These are phyloP conservation scores for Dictyostelium brefeldianum DNA, from an alignment of 78 protist genomes.

Conservation along the genomic window DNA sequence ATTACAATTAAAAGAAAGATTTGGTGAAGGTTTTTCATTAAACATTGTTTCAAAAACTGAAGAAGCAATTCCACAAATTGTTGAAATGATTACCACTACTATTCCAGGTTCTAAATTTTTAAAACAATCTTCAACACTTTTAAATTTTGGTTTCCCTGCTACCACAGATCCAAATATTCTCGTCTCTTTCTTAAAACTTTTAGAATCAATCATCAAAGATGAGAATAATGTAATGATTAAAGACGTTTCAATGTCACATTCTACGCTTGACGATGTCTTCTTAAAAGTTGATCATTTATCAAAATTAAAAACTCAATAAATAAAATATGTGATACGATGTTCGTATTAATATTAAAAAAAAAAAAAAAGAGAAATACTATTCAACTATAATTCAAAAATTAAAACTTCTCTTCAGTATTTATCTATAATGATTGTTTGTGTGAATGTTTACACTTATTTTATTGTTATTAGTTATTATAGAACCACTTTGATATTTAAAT, in stretches of 20 bases:
- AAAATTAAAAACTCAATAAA: slow-evolving; percentile 29
- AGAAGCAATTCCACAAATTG: slow-evolving; percentile 1
- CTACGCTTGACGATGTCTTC: slow-evolving; percentile 51
- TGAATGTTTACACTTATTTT: too few species aligned
- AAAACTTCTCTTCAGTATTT: too few species aligned
- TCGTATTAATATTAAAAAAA: too few species aligned
- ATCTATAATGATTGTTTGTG: too few species aligned
- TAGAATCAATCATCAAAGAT: slow-evolving; percentile 10
- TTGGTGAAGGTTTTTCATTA: slow-evolving; percentile 95
- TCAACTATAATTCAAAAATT: too few species aligned
- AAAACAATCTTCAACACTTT: slow-evolving; percentile 22
- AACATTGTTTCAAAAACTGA: slow-evolving; percentile 30
- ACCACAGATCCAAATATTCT: slow-evolving; percentile 15
- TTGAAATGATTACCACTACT: background rate
- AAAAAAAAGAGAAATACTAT: too few species aligned
- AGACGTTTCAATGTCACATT: slow-evolving; percentile 60
- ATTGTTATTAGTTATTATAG: too few species aligned
- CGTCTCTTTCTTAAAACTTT: slow-evolving; percentile 8
- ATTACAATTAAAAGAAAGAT: slow-evolving; percentile 87
- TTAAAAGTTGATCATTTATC: slow-evolving; percentile 21
- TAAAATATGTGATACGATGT: background rate
- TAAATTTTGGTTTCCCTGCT: slow-evolving; percentile 54
- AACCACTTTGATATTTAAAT: too few species aligned
- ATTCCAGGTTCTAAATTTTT: slow-evolving; percentile 52
- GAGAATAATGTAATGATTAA: background rate